These are phyloP conservation scores for Metschnikowia rubicola DNA, from an alignment of 805 yeast species.

Conservation along the genomic window DNA sequence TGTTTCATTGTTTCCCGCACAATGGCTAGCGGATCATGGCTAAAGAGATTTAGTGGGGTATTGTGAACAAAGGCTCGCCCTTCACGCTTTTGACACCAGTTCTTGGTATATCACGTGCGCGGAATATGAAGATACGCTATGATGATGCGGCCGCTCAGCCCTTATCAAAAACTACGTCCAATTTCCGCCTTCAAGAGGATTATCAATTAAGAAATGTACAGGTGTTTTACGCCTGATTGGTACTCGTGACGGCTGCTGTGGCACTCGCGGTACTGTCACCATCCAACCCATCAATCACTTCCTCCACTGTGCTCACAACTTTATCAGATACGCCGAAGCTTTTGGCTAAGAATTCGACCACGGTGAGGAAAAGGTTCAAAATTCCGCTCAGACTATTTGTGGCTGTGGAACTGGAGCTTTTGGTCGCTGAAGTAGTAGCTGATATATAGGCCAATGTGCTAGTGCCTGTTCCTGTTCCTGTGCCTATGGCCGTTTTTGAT, in stretches of 20 bases:
- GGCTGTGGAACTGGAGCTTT: not conserved
- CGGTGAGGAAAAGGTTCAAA: not conserved
- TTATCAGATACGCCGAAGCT: not conserved
- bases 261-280: not conserved
- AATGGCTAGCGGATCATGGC: too few species aligned
- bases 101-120: too few species aligned
- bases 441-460: not conserved
- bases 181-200: too few species aligned
- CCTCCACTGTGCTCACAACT: not conserved
- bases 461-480: not conserved
- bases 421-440: not conserved
- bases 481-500: not conserved
- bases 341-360: not conserved
- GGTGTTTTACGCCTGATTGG: not conserved
- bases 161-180: too few species aligned
- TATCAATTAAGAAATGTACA: too few species aligned
- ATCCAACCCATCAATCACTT: not conserved
- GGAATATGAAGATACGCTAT: too few species aligned
- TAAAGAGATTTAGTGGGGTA: too few species aligned
- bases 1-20: too few species aligned
- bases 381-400: not conserved
- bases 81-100: too few species aligned
- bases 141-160: too few species aligned
- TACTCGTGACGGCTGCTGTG: not conserved
- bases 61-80: too few species aligned